A percentile compares a stretch with the other conserved stretches of the same genome.
Conservation (phyloP, 805 yeast species). For the Schizosaccharomyces cryophilus region DNA sequence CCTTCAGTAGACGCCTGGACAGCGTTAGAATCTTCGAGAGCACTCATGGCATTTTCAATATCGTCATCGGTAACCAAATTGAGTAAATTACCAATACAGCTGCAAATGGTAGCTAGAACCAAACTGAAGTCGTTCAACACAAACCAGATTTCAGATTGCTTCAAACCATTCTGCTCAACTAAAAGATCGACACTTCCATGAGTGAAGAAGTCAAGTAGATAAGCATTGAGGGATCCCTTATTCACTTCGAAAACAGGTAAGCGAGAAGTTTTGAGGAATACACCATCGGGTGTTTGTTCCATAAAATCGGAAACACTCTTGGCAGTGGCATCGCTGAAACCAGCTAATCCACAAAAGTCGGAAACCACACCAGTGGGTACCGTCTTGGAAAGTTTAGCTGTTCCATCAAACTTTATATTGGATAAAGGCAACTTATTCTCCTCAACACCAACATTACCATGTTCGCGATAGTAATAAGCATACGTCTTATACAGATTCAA, state of each 20-base stretch:
- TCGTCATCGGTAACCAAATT: not conserved
- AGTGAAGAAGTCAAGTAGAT: not conserved
- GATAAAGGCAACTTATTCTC: not conserved
- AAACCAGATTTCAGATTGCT: constrained; percentile 1
- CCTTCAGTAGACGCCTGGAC: not conserved
- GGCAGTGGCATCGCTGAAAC: not conserved
- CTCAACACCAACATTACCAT: not conserved
- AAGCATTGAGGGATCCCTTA: not conserved
- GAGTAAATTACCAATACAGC: not conserved
- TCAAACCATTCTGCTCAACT: not conserved
- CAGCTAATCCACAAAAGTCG: not conserved
- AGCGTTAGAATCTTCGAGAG: not conserved
- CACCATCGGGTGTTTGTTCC: not conserved
- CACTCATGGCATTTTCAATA: not conserved
- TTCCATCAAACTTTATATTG: not conserved
- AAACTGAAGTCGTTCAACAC: constrained; percentile 1
- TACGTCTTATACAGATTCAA: not conserved
- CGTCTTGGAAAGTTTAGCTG: not conserved
- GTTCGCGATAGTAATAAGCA: not conserved
- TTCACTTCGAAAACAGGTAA: not conserved
- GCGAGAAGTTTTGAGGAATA: not conserved
- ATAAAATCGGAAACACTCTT: not conserved
- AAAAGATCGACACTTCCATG: not conserved
- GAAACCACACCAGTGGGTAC: not conserved
- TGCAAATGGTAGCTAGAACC: not conserved